Evolutionary conservation across 2,329 filamentous ascomycete species (phyloP).

Genomic region (Cytospora piceae): DNA sequence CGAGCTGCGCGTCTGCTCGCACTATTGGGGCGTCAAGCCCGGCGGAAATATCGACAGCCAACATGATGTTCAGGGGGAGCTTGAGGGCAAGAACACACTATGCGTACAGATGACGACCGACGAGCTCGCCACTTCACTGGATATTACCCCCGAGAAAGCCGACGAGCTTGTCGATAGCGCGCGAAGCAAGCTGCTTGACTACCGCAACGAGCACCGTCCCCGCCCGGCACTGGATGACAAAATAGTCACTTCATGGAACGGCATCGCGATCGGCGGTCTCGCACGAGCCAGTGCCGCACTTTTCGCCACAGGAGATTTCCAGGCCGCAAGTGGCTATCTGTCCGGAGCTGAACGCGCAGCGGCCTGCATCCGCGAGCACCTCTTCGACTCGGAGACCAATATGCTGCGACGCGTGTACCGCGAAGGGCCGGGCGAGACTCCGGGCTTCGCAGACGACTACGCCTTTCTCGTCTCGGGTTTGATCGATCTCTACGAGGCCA

Average conservation of each 20-base stretch:
- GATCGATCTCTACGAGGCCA: constrained; percentile 78
- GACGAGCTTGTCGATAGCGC: constrained; percentile 66
- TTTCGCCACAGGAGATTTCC: constrained; percentile 53
- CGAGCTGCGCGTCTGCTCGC: constrained; percentile 71
- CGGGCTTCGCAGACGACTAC: constrained; percentile 87
- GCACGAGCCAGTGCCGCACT: constrained; percentile 69
- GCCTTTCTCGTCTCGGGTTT: constrained; percentile 79
- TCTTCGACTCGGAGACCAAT: constrained; percentile 67
- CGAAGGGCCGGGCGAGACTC: constrained; percentile 63
- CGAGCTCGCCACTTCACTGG: constrained; percentile 72
- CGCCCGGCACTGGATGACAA: constrained; percentile 81
- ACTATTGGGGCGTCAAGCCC: constrained; percentile 76
- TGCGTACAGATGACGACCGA: constrained; percentile 67
- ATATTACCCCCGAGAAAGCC: constrained; percentile 68
- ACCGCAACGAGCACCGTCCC: constrained; percentile 72
- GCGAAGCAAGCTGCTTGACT: constrained; percentile 65
- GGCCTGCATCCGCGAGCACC: constrained; percentile 68
- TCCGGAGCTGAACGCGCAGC: constrained; percentile 68
- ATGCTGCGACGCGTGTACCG: constrained; percentile 74
- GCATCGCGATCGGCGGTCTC: constrained; percentile 77
- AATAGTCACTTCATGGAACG: constrained; percentile 84
- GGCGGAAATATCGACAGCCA: constrained; percentile 79
- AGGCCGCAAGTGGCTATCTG: constrained; percentile 63
- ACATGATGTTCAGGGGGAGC: constrained; percentile 85
- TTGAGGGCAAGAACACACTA: constrained; percentile 84